These are phyloP conservation scores for Fistulifera pelliculosa DNA, from an alignment of 108 stramenopile genomes.

Conservation along the genomic window DNA sequence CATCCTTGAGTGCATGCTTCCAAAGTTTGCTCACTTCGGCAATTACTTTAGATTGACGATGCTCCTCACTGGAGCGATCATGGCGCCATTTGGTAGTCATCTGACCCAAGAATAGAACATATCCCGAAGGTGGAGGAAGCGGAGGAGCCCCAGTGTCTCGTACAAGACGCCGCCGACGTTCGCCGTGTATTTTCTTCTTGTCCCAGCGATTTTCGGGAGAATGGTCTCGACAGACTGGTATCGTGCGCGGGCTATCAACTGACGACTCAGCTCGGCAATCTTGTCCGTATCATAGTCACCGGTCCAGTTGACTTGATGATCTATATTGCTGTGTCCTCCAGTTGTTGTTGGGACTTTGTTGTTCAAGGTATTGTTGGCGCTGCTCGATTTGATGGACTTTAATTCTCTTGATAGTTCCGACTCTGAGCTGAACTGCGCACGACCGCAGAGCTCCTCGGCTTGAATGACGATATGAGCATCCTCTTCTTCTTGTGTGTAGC, in stretches of 20 bases:
- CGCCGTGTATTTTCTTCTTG: conserved; percentile 55
- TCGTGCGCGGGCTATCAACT: conserved; percentile 27
- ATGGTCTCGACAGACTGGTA: conserved; percentile 43
- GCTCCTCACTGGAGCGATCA: conserved; percentile 65
- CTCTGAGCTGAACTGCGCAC: no score
- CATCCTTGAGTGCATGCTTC: conserved; percentile 40
- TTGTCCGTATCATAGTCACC: conserved; percentile 40
- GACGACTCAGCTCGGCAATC: conserved; percentile 67
- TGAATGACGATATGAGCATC: no score
- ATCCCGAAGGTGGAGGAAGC: conserved; percentile 64
- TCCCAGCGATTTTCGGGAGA: conserved; percentile 65
- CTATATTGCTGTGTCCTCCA: conserved; percentile 75
- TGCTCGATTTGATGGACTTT: no score
- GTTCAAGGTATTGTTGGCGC: no score
- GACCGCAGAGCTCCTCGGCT: no score
- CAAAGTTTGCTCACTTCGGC: conserved; percentile 63
- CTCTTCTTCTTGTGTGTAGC: no score
- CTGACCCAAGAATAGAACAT: conserved; percentile 51
- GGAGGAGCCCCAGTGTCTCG: conserved; percentile 53
- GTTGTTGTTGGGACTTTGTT: conserved; percentile 21
- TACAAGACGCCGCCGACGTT: conserved; percentile 66
- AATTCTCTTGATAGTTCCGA: no score
- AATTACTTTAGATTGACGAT: conserved; percentile 62
- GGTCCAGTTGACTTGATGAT: conserved; percentile 55
- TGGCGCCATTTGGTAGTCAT: conserved; percentile 81